Evolutionary conservation across 164 flowering plant genomes (phyloP), one percentile per base, ranked within the genome.

Genomic region (Annona cherimola): DNA sequence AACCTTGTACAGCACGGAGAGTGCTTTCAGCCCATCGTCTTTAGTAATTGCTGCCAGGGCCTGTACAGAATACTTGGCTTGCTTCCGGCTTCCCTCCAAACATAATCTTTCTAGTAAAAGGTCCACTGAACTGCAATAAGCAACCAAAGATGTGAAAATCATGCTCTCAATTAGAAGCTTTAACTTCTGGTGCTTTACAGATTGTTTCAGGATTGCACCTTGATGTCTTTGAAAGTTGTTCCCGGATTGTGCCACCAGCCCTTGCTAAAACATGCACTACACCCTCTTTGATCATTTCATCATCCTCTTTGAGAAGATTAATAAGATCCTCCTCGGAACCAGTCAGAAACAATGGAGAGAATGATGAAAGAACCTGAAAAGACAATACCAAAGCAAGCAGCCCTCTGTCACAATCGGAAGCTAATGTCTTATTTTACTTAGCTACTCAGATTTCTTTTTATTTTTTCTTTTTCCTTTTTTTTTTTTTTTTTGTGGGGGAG

Each of bases 61-160:
- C 82, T 90, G 97, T 65, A 95, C 97, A 82, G 99, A 95, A 83
- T 90, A 95, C 80, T 95, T 95, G 63, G 99, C 99, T 82, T 93
- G 95, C 84, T 83, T 89, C 43, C 99, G 82, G 78, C 84, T 93
- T 71, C 99, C 99, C 82, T 95, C 98, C 73, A 93, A 75, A 77
- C 99, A 93, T 54, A 91, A 81, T 69, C 89, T 86, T 82, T 95
- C 99, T 78, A 95, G 80, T 45, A 87, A 76, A 71, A 93, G 94
- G 73, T 95, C 99, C 50, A 95, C 83, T 26, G 98, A 90, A 71
- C 99, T 95, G 92, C 81, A 87, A 69, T 46, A 76, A 67, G 5
- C 77, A 41, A 7, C 19, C 40, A 66, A 73, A 57, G 19, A 9
- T 45, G 45, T 42, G 69, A 74, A 64, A 39, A 76, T 73, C 39